Evolutionary conservation across 2,329 filamentous ascomycete species (phyloP).

Genomic region (Cadophora luteo-olivacea): DNA sequence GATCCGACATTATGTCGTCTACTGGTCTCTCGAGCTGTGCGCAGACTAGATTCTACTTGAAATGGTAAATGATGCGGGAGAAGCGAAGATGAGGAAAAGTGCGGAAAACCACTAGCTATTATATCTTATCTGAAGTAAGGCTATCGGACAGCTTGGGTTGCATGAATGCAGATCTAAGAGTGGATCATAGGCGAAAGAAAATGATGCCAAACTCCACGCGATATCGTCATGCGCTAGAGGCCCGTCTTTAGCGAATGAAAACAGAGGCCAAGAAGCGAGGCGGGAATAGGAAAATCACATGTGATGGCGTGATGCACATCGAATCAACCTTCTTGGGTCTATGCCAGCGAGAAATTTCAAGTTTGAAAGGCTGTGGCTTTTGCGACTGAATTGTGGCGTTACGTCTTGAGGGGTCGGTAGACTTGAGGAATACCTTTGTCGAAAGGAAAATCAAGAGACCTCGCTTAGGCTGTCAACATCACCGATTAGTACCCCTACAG

Average conservation of each 20-base stretch:
- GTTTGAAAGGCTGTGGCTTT: background rate
- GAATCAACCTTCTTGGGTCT: background rate
- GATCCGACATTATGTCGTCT: background rate
- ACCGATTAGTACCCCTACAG: background rate
- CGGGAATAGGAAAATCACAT: conserved; percentile 9
- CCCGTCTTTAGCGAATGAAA: conserved; percentile 16
- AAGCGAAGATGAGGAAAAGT: background rate
- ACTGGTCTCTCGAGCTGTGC: no score
- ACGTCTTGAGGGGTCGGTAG: background rate
- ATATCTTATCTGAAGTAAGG: conserved; percentile 12
- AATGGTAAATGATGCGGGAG: no score
- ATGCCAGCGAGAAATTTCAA: background rate
- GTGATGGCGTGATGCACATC: background rate
- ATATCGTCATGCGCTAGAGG: conserved; percentile 6
- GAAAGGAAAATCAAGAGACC: no score
- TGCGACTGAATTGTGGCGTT: background rate
- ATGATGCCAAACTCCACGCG: conserved; percentile 9
- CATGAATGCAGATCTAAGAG: background rate
- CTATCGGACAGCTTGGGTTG: background rate
- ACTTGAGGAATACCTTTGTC: background rate
- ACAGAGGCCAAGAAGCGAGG: conserved; percentile 18
- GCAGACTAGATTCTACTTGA: no score
- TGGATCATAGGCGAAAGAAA: conserved; percentile 6
- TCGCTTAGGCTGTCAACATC: background rate
- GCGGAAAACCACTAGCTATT: background rate